These are phyloP conservation scores for Caloboletus firmus DNA, from an alignment of 1,284 basidiomycete species.

Conservation along the genomic window DNA sequence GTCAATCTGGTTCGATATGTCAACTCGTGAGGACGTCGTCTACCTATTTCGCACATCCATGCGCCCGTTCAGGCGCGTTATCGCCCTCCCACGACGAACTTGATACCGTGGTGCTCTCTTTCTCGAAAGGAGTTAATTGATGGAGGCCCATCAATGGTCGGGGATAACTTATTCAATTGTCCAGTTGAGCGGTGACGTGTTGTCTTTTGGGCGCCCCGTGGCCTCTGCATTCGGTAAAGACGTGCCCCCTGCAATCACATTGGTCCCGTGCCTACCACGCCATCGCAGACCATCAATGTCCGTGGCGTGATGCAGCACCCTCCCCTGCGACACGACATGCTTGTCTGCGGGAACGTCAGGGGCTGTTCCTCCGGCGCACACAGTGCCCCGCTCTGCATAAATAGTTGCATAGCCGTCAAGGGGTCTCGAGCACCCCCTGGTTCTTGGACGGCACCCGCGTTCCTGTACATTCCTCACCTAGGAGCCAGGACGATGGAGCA, in stretches of 20 bases:
- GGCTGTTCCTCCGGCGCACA: background rate
- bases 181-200: background rate
- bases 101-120: background rate
- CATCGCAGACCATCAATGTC: background rate
- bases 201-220: background rate
- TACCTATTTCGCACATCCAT: background rate
- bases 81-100: constrained; percentile 4
- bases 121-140: background rate
- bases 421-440: background rate
- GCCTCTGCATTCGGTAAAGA: background rate
- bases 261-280: background rate
- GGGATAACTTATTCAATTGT: background rate
- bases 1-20: constrained; percentile 4
- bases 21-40: background rate
- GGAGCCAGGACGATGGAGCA: background rate
- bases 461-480: background rate
- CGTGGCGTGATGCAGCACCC: background rate
- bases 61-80: background rate
- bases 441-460: background rate
- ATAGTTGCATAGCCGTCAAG: background rate
- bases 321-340: background rate
- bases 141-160: background rate
- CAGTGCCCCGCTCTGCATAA: background rate
- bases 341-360: background rate
- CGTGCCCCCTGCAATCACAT: background rate